Evolutionary conservation across 441 rosid species (phyloP), one percentile per base, ranked within the genome.

Genomic region (Hura crepitans): DNA sequence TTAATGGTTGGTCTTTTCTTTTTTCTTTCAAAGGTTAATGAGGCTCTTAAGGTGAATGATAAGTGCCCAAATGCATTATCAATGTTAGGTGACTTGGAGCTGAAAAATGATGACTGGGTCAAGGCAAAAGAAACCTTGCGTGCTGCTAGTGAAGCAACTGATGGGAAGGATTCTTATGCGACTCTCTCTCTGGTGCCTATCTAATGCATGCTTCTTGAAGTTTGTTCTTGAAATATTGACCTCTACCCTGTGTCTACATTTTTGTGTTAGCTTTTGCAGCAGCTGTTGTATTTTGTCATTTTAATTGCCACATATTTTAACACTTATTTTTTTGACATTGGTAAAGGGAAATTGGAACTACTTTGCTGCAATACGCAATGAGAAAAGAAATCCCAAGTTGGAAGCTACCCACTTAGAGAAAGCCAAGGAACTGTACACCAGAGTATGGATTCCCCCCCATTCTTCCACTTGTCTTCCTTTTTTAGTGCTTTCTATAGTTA

Each of bases 331-430:
- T 65, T 74, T 88, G 78, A 31, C 76, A 56, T 81, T 83, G 73
- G 35, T 61, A 78, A 89, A 98, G 98, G 99, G 37, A n/a, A 96
- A 96, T 84, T 96, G 99, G 99, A 93, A 93, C 79, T 96, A 96
- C 84, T 96, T 86, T 54, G 98, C 99, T 15, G 98, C 98, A 70
- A 80, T 96, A 85, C 98, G 98, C 76, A 96, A 91, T 81, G 99
- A 96, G 89, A 96, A 93, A 87, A 88, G 98, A 84, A 85, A 87
- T 78, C 96, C 46, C 8, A 96, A 96, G 87, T 77, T 93, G 87
- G 99, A 96, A 85, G 98, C 96, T 68, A 93, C 99, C 42, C 99
- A 96, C 81, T 82, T 96, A 86, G 99, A 96, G 79, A 96, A 96
- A 80, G 96, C 99, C 71, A 91, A 91, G 89, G 97, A 96, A 85